Evolutionary conservation across 2,329 filamentous ascomycete species (phyloP), one percentile per base, ranked within the genome.

Genomic region (Phaeoacremonium minimum): DNA sequence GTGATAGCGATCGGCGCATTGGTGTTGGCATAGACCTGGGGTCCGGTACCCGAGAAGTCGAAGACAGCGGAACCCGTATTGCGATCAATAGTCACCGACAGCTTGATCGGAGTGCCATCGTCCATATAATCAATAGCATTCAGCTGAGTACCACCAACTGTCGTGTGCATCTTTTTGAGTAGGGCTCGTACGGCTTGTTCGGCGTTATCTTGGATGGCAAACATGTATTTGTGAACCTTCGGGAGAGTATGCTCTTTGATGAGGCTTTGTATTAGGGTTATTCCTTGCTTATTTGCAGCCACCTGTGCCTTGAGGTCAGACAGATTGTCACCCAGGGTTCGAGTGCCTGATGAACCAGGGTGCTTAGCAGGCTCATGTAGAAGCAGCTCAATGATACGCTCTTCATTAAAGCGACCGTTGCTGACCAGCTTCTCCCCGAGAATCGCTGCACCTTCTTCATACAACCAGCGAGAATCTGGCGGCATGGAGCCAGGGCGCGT

Each of bases 281-380:
- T 86, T 5, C 83, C 83, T 41, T 85, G 85, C 47, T 84, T 79
- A 45, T 87, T 87, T 6, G 82, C 81, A 0, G 83, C 82, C 20
- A 87, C 77, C 51, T 86, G 83, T 2, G 83, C 83, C 57, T 85
- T 85, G 14, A 87, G 63, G 51, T 87, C 83, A 28, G 84, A 85
- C 42, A 87, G 63, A 47, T 87, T 87, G 52, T 87, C 83, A 16
- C 73, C 77, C 3, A 86, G 63, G 55, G 82, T 85, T 32, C 83
- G 63, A 2, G 83, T 85, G 2, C 83, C 83, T 35, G 75, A 78
- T 53, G 82, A 87, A 2, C 79, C 83, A 4, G 75, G 72, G 47
- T 82, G 77, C 46, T 80, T 68, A 1, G 80, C 79, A 1, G 83
- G 83, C 44, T 85, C 80, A 15, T 77, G 67, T 28, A 81, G 73